These are phyloP conservation scores for Mucor indicus DNA, from an alignment of 371 early-diverging fungal species.

Conservation along the genomic window DNA sequence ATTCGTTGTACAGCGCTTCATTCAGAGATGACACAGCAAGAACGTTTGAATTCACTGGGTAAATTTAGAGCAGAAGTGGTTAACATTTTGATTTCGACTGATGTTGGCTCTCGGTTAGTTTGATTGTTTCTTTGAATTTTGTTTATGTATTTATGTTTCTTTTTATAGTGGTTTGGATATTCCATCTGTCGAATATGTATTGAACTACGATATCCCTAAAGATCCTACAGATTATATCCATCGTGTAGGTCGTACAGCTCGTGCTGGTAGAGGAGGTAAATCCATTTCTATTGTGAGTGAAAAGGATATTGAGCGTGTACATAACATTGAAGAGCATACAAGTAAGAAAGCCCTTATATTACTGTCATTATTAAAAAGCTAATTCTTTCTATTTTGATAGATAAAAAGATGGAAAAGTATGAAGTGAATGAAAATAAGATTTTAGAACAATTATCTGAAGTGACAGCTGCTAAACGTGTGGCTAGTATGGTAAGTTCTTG, in stretches of 20 bases:
- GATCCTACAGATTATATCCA: constrained; percentile 98
- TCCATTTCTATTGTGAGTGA: constrained; percentile 93
- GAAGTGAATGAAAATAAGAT: constrained; percentile 77
- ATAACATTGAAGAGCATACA: constrained; percentile 84
- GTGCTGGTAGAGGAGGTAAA: constrained; percentile 90
- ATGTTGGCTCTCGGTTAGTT: constrained; percentile 89
- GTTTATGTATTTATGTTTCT: constrained; percentile 10
- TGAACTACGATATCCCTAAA: constrained; percentile 98
- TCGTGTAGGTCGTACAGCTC: constrained; percentile 98
- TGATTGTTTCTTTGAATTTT: background rate
- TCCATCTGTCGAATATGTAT: constrained; percentile 89
- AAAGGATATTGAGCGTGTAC: constrained; percentile 85
- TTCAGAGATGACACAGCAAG: constrained; percentile 90
- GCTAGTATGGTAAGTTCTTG: constrained; percentile 73
- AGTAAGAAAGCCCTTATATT: constrained; percentile 38
- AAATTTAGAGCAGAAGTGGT: constrained; percentile 89
- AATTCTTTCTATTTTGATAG: constrained; percentile 29
- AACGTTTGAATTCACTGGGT: constrained; percentile 87
- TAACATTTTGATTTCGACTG: constrained; percentile 92
- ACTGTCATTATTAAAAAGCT: background rate
- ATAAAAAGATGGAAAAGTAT: constrained; percentile 77
- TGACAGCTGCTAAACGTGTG: constrained; percentile 84
- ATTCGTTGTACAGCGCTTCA: constrained; percentile 90
- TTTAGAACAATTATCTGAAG: constrained; percentile 77
- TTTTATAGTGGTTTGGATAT: constrained; percentile 95